Evolutionary conservation across 768 basidiomycete species (phyloP).

Genomic region (Epithele typhae): DNA sequence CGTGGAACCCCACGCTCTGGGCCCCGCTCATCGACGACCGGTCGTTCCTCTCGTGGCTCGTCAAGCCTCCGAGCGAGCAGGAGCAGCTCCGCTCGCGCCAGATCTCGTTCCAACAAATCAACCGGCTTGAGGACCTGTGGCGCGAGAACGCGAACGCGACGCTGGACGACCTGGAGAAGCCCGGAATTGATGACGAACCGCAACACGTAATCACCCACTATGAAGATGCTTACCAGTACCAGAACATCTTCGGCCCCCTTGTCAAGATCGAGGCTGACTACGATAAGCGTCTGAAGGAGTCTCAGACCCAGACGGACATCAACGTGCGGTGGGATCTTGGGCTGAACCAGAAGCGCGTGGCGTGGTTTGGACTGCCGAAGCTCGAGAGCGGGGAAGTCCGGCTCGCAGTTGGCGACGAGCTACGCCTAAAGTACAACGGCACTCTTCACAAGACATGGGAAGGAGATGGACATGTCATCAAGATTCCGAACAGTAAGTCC

Average conservation of each 20-base stretch:
- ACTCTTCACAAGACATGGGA: slow-evolving; percentile 94
- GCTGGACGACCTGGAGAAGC: slow-evolving; percentile 94
- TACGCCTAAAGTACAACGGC: slow-evolving; percentile 84
- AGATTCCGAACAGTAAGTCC: slow-evolving; percentile 93
- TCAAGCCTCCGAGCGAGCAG: slow-evolving; percentile 93
- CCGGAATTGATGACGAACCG: slow-evolving; percentile 96
- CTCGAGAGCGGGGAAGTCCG: slow-evolving; percentile 97
- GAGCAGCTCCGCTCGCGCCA: slow-evolving; percentile 96
- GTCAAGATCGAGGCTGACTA: slow-evolving; percentile 99
- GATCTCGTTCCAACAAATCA: slow-evolving; percentile 96
- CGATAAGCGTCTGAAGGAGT: slow-evolving; percentile 96
- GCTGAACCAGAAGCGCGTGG: slow-evolving; percentile 97
- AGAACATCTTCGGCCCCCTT: slow-evolving; percentile 98
- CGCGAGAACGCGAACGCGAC: slow-evolving; percentile 93
- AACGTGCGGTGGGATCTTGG: slow-evolving; percentile 96
- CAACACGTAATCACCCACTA: slow-evolving; percentile 87
- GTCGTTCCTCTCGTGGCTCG: slow-evolving; percentile 98
- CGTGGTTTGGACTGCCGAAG: slow-evolving; percentile 96
- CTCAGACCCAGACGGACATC: slow-evolving; percentile 97
- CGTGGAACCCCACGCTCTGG: slow-evolving; percentile 98
- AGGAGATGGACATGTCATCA: slow-evolving; percentile 96
- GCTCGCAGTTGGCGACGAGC: slow-evolving; percentile 93
- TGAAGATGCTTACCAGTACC: slow-evolving; percentile 99
- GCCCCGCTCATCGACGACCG: slow-evolving; percentile 98
- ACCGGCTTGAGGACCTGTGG: slow-evolving; percentile 96